Evolutionary conservation across 306 rosid species (phyloP).

Genomic region (Acacia acuminata): DNA sequence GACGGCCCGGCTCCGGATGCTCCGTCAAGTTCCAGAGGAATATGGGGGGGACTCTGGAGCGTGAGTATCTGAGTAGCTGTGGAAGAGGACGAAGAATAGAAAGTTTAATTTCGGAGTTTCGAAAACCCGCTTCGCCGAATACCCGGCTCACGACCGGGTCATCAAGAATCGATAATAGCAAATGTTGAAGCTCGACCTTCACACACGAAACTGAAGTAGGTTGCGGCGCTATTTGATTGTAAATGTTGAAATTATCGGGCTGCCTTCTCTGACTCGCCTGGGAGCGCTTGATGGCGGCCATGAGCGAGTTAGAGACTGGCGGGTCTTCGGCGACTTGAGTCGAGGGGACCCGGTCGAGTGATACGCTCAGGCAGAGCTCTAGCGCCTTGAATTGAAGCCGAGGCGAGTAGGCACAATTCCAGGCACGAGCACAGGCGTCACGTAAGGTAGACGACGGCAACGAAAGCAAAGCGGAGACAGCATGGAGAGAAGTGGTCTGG

Average conservation of each 20-base stretch:
- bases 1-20: constrained; percentile 33
- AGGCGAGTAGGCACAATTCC: constrained; percentile 78
- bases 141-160: constrained; percentile 79
- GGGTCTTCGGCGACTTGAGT: constrained; percentile 68
- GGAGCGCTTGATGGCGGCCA: constrained; percentile 73
- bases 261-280: constrained; percentile 71
- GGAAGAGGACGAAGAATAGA: constrained; percentile 60
- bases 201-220: constrained; percentile 53
- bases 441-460: constrained; percentile 70
- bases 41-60: constrained; percentile 54
- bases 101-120: constrained; percentile 67
- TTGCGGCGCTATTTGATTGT: constrained; percentile 54
- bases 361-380: constrained; percentile 67
- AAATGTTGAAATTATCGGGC: constrained; percentile 72
- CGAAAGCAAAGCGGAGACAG: constrained; percentile 76
- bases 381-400: constrained; percentile 93
- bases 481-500: constrained; percentile 92
- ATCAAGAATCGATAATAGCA: constrained; percentile 63
- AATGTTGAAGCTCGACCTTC: constrained; percentile 66
- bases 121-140: constrained; percentile 65
- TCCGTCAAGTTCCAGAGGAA: constrained; percentile 58
- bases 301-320: constrained; percentile 86
- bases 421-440: constrained; percentile 85
- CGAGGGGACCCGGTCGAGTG: constrained; percentile 61
- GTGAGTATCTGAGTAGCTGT: constrained; percentile 52